Evolutionary conservation across 2,329 filamentous ascomycete species (phyloP).

Genomic region (Claviceps sp.): DNA sequence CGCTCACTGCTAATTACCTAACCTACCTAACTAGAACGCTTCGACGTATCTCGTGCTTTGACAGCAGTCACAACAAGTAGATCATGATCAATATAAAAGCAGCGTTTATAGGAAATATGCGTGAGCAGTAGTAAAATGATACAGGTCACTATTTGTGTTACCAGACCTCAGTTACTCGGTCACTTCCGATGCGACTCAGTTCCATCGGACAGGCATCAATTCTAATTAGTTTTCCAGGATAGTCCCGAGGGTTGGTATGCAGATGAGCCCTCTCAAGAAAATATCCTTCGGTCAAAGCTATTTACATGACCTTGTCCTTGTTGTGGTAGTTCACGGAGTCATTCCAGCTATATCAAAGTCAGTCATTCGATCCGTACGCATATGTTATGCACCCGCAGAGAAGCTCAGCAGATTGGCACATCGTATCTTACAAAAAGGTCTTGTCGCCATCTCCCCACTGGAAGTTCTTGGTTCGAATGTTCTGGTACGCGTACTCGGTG

Average conservation of each 20-base stretch:
- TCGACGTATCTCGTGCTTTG: no score
- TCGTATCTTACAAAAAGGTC: conserved; percentile 32
- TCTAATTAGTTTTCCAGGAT: not conserved
- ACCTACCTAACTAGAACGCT: no score
- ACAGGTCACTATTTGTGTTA: not conserved
- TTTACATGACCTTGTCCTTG: conserved; percentile 57
- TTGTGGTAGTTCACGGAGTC: conserved; percentile 92
- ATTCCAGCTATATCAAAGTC: conserved; percentile 60
- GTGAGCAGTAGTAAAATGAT: not conserved
- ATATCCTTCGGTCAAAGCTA: not conserved
- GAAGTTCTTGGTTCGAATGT: conserved; percentile 93
- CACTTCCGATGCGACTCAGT: not conserved
- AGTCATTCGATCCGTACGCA: not conserved
- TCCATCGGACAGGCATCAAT: not conserved
- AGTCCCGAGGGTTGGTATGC: not conserved
- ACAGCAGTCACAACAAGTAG: no score
- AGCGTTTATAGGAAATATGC: not conserved
- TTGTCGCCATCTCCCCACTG: conserved; percentile 94
- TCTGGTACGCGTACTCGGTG: conserved; percentile 91
- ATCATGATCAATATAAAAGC: no score
- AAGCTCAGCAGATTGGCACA: not conserved
- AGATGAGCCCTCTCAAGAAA: not conserved
- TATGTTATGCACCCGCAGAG: not conserved
- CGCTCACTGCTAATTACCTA: no score
- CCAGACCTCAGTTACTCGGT: not conserved